Conservation (phyloP, 2,329 filamentous ascomycete genomes). For the Monosporascus ibericus region DNA sequence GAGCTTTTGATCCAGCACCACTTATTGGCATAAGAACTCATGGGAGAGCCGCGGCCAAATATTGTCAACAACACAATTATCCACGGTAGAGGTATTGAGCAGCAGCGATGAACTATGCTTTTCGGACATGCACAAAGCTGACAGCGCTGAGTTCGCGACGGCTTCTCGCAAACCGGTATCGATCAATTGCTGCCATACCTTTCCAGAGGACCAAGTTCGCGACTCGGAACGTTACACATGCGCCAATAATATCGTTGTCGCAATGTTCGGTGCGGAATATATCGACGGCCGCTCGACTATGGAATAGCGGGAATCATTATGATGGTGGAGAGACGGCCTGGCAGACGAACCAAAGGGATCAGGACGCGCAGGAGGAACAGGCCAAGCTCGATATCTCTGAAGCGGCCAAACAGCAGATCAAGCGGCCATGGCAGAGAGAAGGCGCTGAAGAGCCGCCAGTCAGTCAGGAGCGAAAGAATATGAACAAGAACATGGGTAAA, state of each 20-base stretch:
- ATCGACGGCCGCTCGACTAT: constrained; percentile 7
- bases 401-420: constrained; percentile 48
- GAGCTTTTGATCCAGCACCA: too few relatives aligned
- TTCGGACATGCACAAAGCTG: constrained; percentile 19
- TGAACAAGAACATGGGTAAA: constrained; percentile 53
- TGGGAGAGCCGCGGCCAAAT: too few relatives aligned
- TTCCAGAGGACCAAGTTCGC: neutral
- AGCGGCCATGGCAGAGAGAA: constrained; percentile 57
- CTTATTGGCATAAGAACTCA: too few relatives aligned
- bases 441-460: constrained; percentile 54
- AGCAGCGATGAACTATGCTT: constrained; percentile 25
- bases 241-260: neutral
- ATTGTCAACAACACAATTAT: neutral
- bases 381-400: constrained; percentile 25
- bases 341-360: constrained; percentile 21
- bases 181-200: neutral
- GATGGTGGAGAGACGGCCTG: constrained; percentile 15
- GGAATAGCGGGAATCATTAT: constrained; percentile 2
- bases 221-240: neutral
- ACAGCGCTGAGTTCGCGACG: constrained; percentile 14
- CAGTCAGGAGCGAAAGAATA: constrained; percentile 35
- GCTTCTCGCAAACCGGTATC: constrained; percentile 2
- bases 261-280: constrained; percentile 4
- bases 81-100: neutral
- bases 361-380: constrained; percentile 24